Conservation (phyloP, 2,329 filamentous ascomycete species). For the Diaporthe vexans region DNA sequence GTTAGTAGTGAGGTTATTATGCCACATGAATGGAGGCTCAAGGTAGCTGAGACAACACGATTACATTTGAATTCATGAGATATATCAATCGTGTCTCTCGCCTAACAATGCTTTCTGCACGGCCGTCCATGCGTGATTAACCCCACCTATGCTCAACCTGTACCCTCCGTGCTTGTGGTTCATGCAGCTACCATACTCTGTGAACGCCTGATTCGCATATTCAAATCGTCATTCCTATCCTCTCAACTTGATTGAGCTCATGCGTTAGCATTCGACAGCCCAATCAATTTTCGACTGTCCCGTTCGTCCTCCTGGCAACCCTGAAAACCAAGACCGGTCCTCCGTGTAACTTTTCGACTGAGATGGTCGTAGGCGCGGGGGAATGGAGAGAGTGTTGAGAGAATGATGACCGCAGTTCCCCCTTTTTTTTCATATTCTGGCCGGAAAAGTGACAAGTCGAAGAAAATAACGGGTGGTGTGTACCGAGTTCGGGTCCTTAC, state of each 20-base stretch:
- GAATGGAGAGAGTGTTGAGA: neutral
- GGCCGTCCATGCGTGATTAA: slow-evolving; percentile 4
- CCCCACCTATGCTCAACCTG: slow-evolving; percentile 8
- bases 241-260: slow-evolving; percentile 34
- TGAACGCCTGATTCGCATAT: slow-evolving; percentile 24
- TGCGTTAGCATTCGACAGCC: slow-evolving; percentile 16
- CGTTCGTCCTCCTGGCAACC: neutral
- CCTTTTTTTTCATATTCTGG: neutral
- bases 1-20: neutral
- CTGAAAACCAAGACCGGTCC: neutral
- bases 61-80: neutral
- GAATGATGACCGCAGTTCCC: neutral
- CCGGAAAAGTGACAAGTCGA: slow-evolving; percentile 4
- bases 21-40: neutral
- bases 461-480: neutral
- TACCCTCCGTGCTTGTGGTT: neutral
- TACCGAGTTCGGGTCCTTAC: slow-evolving; percentile 29
- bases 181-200: slow-evolving; percentile 11
- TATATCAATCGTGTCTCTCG: slow-evolving; percentile 4
- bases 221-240: slow-evolving; percentile 27
- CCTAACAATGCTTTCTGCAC: neutral
- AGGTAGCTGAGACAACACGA: neutral
- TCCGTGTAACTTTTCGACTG: neutral
- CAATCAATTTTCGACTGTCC: neutral
- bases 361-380: neutral